Evolutionary conservation across 805 yeast species (phyloP).

Genomic region (Hanseniaspora occidentalis): DNA sequence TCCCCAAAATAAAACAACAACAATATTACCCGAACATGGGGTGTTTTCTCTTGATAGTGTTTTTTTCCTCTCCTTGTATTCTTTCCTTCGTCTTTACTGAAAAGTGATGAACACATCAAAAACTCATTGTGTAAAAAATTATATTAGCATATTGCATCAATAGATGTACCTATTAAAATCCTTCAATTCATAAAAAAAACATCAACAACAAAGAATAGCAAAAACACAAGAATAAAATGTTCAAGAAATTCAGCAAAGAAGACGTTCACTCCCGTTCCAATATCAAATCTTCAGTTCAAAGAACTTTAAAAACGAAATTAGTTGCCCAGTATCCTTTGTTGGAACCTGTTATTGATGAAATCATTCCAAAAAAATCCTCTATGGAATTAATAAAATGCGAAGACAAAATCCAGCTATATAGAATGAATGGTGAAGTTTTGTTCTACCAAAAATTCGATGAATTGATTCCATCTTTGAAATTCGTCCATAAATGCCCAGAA

Average conservation of each 20-base stretch:
- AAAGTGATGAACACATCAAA: no score
- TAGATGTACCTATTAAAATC: no score
- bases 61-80: no score
- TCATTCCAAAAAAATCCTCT: constrained; percentile 83
- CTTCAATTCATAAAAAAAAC: no score
- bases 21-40: no score
- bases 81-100: no score
- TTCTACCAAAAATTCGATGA: constrained; percentile 74
- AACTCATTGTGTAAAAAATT: no score
- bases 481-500: constrained; percentile 72
- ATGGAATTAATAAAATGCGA: constrained; percentile 75
- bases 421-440: constrained; percentile 60
- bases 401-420: constrained; percentile 70
- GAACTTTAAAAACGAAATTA: constrained; percentile 68
- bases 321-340: constrained; percentile 62
- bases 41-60: no score
- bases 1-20: no score
- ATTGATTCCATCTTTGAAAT: constrained; percentile 59
- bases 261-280: constrained; percentile 86
- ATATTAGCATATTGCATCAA: no score
- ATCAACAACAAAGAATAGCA: not conserved
- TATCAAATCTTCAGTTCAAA: constrained; percentile 86
- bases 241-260: constrained; percentile 54
- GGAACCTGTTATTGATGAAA: constrained; percentile 58
- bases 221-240: not conserved